Evolutionary conservation across 192 early-diverging fungal species (phyloP), one percentile per base, ranked within the genome.

Genomic region (Backusella morwellensis): DNA sequence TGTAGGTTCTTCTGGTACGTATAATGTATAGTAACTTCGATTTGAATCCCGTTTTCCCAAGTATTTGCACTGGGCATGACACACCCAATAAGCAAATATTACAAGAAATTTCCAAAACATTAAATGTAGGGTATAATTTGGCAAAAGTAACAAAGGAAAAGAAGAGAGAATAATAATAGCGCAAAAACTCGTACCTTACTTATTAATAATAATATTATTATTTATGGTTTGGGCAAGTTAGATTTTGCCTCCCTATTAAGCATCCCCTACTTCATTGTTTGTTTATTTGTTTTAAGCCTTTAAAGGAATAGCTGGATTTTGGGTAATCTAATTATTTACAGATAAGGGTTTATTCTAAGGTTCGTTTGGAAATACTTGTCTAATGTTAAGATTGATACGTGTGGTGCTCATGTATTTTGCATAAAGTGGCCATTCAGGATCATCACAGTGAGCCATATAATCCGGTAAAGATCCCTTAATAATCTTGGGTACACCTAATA

Each of bases 371-470:
- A 68, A 67, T 14, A 95, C 93, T 86, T 97, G 96, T 38, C 97
- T 90, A 19, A 97, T 92, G 72, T 98, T 98, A 74, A 97, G 82
- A 73, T 98, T 98, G 63, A 98, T 89, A 41, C 97, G 85, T 12
- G 93, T 85, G 12, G 86, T 83, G 6, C 72, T 59, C 75, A 98
- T 77, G 54, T 92, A 96, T n/a, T 87, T 84, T 3, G 83, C 90
- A 90, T 90, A 92, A 66, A 90, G 81, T 63, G 76, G 71, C 93
- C 92, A 94, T n/a, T 88, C 86, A 4, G 86, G 81, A 8, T 36
- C n/a, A 54, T 21, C 63, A 32, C 83, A 78, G 7, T 70, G 35
- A 36, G 79, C 78, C 52, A 97, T 85, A 78, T 91, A 91, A 0
- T 44, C 73, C 14, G 95, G 96, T 36, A 94, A 75, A 14, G 94